Conservation (phyloP, 345 rosid genomes). For the Noccaea caerulescens region DNA sequence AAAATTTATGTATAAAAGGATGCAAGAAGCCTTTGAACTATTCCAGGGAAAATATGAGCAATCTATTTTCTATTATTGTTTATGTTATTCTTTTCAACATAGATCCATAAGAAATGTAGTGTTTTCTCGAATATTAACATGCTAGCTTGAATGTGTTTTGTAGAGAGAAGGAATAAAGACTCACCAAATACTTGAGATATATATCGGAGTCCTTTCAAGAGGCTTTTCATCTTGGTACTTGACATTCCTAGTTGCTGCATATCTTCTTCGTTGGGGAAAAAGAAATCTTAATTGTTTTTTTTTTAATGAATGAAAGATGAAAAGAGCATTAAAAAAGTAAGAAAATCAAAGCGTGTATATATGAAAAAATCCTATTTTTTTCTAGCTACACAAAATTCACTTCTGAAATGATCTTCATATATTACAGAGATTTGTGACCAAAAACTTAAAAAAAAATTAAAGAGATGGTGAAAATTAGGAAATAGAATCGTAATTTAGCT, state of each 20-base stretch:
- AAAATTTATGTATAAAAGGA: not conserved
- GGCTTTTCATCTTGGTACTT: slow-evolving; percentile 48
- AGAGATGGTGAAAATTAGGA: not conserved
- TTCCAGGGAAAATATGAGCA: not conserved
- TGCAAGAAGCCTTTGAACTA: not conserved
- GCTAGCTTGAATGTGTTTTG: not conserved
- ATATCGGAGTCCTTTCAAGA: slow-evolving; percentile 57
- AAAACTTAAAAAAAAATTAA: not conserved
- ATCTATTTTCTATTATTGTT: not conserved
- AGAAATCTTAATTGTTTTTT: not conserved
- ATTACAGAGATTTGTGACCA: not conserved
- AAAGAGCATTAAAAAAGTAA: not conserved
- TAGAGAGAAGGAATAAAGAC: not conserved
- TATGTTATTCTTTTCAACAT: not conserved
- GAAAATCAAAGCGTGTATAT: not conserved
- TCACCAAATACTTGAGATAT: slow-evolving; percentile 59
- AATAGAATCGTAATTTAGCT: not conserved
- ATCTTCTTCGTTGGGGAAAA: not conserved
- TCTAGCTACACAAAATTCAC: not conserved
- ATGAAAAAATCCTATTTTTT: not conserved
- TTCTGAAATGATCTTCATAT: not conserved
- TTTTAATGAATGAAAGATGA: not conserved
- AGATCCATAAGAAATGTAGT: not conserved
- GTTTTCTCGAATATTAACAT: not conserved
- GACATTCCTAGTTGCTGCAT: slow-evolving; percentile 27